Percentiles rank a stretch among this genome's conserved stretches.
phyloP scores from a whole-genome alignment of 2,329 filamentous ascomycete genomes.

The Fusarium subglutinans region DNA sequence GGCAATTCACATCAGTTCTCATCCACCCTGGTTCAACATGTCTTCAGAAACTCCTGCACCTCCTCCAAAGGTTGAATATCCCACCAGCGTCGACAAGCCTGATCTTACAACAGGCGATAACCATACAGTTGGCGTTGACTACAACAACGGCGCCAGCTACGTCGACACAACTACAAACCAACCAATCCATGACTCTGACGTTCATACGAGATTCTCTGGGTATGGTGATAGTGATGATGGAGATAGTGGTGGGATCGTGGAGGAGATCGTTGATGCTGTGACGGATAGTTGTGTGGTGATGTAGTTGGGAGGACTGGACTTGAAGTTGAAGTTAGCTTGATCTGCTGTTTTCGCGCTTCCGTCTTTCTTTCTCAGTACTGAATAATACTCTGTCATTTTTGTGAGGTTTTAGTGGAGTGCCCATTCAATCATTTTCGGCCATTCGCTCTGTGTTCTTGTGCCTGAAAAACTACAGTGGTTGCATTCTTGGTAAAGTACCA shows the following conservation, averaged over 20 bases:
- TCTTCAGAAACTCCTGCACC: neutral
- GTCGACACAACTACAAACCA: neutral
- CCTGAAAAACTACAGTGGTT: neutral
- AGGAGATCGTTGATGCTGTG: neutral
- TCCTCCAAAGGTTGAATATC: neutral
- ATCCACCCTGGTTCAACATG: too few relatives aligned
- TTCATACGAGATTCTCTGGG: neutral
- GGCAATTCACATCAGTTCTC: too few relatives aligned
- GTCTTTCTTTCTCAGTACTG: neutral
- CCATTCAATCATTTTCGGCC: neutral
- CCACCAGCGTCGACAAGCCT: neutral
- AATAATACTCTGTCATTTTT: neutral
- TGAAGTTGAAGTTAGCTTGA: neutral
- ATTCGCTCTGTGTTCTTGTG: neutral
- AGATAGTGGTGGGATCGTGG: neutral
- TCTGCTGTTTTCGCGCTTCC: neutral
- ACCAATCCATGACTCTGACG: neutral
- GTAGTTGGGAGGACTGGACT: neutral
- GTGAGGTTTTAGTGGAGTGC: too few relatives aligned
- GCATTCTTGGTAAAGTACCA: neutral
- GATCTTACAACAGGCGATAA: neutral
- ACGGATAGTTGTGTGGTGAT: neutral
- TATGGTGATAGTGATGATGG: neutral
- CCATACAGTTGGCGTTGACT: neutral
- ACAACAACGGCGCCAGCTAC: neutral